Percentiles rank a stretch among this genome's conserved stretches.
Conservation (phyloP, 1,284 basidiomycete species). For the Pascua sp. region DNA sequence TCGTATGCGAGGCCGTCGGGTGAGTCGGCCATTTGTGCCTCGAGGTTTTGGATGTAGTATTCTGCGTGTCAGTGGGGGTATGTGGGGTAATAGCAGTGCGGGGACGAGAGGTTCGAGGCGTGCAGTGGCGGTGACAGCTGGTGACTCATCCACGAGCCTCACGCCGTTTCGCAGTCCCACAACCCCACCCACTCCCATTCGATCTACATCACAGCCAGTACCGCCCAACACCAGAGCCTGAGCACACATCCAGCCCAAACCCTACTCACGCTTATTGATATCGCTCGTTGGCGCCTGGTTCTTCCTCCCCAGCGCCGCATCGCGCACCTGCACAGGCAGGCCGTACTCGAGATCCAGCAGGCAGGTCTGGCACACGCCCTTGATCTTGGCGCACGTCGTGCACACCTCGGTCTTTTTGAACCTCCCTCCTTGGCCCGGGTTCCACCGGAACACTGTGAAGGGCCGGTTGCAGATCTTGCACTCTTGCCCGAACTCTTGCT, state of each 20-base stretch:
- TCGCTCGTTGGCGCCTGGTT: conserved; percentile 90
- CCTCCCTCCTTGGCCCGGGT: conserved; percentile 83
- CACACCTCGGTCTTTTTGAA: conserved; percentile 98
- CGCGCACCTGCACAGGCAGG: conserved; percentile 92
- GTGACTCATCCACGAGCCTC: not conserved
- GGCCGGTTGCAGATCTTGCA: conserved; percentile 87
- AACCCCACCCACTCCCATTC: too few relatives aligned
- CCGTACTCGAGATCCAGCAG: conserved; percentile 94
- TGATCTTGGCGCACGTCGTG: conserved; percentile 97
- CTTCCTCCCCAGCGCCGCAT: conserved; percentile 84
- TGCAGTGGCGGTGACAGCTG: not conserved
- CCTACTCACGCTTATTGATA: conserved; percentile 67
- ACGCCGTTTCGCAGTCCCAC: too few relatives aligned
- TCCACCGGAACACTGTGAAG: conserved; percentile 98
- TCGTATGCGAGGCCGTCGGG: conserved; percentile 54
- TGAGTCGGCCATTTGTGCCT: conserved; percentile 60
- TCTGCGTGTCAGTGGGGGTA: conserved; percentile 52
- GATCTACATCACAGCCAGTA: too few relatives aligned
- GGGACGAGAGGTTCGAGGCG: not conserved
- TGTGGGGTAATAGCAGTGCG: not conserved
- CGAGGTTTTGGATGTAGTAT: conserved; percentile 96
- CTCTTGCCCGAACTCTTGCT: conserved; percentile 91
- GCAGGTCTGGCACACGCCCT: conserved; percentile 98
- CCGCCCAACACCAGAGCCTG: too few relatives aligned
- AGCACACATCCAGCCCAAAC: too few relatives aligned